Base-by-base conservation (phyloP, 1,284 basidiomycete species). In the Xerocomus minutiporus region DNA sequence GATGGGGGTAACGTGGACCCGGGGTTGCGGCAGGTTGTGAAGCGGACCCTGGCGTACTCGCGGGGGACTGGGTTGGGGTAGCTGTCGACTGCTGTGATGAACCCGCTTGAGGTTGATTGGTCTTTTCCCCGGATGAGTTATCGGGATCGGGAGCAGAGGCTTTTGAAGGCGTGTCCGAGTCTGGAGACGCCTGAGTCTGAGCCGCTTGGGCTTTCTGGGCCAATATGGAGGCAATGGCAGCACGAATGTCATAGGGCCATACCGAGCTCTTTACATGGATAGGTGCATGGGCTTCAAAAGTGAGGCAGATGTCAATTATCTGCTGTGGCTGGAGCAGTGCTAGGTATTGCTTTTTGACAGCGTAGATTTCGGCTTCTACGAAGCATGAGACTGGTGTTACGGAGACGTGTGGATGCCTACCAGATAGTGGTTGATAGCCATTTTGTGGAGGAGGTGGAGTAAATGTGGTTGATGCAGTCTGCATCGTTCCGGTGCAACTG, bases 231-330 rank as follows among this genome's bases (percentile, higher is more conserved):
- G 75, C 74, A 58, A 88, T 84, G 45, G 81, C 83, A 52, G 76
- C 78, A 52, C 78, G 75, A 48, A 90, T 73, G 61, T 89, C 83
- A 31, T 72, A 63, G 8, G 87, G 87, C 85, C 88, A 90, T 66
- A 88, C 69, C 25, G 79, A 71, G 50, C 72, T 74, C 65, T 79
- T 81, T 47, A 83, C 65, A 57, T 82, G 79, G 31, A 75, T 68
- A 5, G 86, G 82, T 1, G 80, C 82, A 70, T 88, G 78, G 8
- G 79, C 67, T 60, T 90, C 87, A 58, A 88, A 82, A 28, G 76
- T 75, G 46, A 90, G 74, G 62, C 87, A 87, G 58, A 89, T 81
- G 57, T 89, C 86, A 60, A 88, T 84, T 62, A 89, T 77, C 69
- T 87, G 84, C 44, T 79, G 75, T 32, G 76, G 78, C 15, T 82